Base-by-base conservation (phyloP, 345 rosid genomes). In the Rhizophora mangle region DNA sequence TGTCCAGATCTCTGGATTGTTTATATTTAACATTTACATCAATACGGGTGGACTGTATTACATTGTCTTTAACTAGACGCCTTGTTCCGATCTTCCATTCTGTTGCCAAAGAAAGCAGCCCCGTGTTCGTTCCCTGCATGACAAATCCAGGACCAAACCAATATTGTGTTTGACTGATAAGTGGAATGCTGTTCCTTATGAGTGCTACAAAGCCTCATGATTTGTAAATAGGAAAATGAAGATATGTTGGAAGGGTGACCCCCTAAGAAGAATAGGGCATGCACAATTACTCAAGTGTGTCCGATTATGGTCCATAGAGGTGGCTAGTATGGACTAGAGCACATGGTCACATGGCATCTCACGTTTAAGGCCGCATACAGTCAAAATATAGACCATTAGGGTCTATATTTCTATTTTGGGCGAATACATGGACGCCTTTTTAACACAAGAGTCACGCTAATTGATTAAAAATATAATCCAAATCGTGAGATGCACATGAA, bases 81-180 rank as follows among this genome's bases (percentile, higher is more conserved):
- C 15, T 60, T 79, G 3, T 49, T 24, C 62, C 29, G 18, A 65
- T 52, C 54, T 69, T 63, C 26, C 6, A n/a, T 56, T 43, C 49
- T 71, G 72, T 68, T 67, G 0, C 54, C 37, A 13, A 19, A 60
- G 32, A 60, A 63, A 59, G 65, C 73, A 64, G 68, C 73, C 72
- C 18, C 26, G 27, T 58, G 59, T 63, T 43, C n/a, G 13, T 13
- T 62, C 20, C 47, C 68, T 84, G 83, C 81, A 83, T 68, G 75
- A 77, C 77, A 79, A 84, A 81, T 84, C 82, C 87, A 81, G 55
- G 79, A 81, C 83, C 80, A 68, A 64, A 52, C 72, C 54, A 69
- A 76, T 66, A 56, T 49, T 75, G 24, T 37, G 39, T 29, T 51
- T 58, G 72, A 76, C 60, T 73, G 54, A 70, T 78, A 68, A 64